Percentiles rank a stretch among this genome's conserved stretches.
Evolutionary conservation across 306 rosid species (phyloP).

Genomic region (Gynostemma pentaphyllum): DNA sequence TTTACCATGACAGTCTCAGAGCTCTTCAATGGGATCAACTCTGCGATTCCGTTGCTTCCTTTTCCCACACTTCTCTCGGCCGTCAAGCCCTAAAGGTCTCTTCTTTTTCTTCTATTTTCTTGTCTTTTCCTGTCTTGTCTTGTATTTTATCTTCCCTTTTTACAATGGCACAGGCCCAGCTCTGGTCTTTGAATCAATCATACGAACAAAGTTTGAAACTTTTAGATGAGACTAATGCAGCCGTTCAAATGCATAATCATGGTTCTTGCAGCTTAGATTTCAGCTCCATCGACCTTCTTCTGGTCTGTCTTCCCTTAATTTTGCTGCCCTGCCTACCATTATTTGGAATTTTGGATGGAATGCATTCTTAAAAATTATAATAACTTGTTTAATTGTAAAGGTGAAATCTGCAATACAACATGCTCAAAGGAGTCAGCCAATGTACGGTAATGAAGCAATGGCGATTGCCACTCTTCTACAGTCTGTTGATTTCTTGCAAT

Average conservation of each 20-base stretch:
- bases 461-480: conserved; percentile 55
- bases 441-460: conserved; percentile 56
- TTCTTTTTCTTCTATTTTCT: too few relatives aligned
- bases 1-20: conserved; percentile 56
- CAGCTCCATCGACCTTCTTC: conserved; percentile 43
- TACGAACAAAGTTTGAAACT: conserved; percentile 66
- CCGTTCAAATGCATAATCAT: conserved; percentile 73
- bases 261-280: conserved; percentile 62
- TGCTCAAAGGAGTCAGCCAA: conserved; percentile 42
- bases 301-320: too few relatives aligned
- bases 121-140: too few relatives aligned
- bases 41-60: conserved; percentile 71
- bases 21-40: conserved; percentile 88
- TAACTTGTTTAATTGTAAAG: too few relatives aligned
- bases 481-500: conserved; percentile 54
- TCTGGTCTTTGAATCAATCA: conserved; percentile 51
- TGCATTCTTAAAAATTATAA: too few relatives aligned
- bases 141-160: too few relatives aligned
- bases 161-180: conserved; percentile 46
- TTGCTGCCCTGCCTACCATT: too few relatives aligned
- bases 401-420: conserved; percentile 61
- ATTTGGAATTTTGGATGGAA: background rate
- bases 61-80: conserved; percentile 73
- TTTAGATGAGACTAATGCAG: conserved; percentile 76
- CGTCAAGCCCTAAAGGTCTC: conserved; percentile 60